Evolutionary conservation across 2,329 filamentous ascomycete genomes (phyloP).

Genomic region (Phyllosticta citriasiana): DNA sequence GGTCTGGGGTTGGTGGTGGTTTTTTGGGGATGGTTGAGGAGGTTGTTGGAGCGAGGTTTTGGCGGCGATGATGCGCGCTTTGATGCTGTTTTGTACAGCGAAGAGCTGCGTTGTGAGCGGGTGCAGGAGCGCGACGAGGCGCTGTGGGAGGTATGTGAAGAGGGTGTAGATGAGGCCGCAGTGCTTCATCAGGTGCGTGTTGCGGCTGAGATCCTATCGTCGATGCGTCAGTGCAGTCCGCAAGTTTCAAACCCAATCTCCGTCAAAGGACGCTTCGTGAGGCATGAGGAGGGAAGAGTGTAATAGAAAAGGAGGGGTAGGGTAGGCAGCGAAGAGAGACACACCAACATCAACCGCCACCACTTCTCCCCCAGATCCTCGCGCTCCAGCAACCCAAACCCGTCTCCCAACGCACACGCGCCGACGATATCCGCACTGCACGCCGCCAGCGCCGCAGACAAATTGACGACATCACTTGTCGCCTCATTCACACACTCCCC

Average conservation of each 20-base stretch:
- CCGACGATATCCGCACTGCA: conserved; percentile 12
- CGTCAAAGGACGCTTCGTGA: too few species aligned
- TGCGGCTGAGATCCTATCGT: conserved; percentile 17
- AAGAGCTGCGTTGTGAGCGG: conserved; percentile 18
- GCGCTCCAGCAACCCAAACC: conserved; percentile 15
- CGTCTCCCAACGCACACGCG: conserved; percentile 15
- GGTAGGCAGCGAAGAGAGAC: background rate
- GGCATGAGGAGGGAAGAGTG: too few species aligned
- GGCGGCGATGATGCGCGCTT: conserved; percentile 17
- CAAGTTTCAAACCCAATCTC: background rate
- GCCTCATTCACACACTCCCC: background rate
- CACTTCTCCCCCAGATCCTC: conserved; percentile 15
- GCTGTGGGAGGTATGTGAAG: conserved; percentile 13
- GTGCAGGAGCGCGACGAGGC: conserved; percentile 16
- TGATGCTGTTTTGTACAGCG: conserved; percentile 20
- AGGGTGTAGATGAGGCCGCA: conserved; percentile 14
- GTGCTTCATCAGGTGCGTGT: conserved; percentile 21
- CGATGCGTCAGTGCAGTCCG: background rate
- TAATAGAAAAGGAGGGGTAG: background rate
- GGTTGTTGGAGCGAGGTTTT: conserved; percentile 10
- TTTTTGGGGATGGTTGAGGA: background rate
- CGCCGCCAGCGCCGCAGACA: conserved; percentile 17
- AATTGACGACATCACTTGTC: conserved; percentile 12
- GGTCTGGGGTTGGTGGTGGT: background rate
- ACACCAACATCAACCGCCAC: conserved; percentile 16